Base-by-base conservation (phyloP, 257 asterid species). In the Solanum rostratum region DNA sequence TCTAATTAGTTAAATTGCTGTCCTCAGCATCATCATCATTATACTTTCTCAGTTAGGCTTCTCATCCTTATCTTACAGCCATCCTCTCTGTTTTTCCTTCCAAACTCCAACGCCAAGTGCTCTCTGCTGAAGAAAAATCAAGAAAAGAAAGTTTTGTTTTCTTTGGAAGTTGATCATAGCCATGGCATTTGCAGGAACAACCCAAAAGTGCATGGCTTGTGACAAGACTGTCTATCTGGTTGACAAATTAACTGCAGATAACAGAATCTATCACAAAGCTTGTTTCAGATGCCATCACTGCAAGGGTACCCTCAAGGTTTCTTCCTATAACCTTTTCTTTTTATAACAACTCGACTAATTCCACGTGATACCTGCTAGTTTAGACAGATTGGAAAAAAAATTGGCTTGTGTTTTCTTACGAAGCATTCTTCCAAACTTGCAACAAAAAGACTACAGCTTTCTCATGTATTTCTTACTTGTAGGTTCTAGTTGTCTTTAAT, bases 231-330 rank as follows among this genome's bases (percentile, higher is more conserved):
- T 96, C 2, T 96, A 96, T 88, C 89, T 96, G 62, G 99, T 96
- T 65, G 99, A 95, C 85, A 93, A 93, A 90, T 82, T 96, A 59
- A 93, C 98, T 19, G 99, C 99, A 13, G 98, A 96, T 68, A 95
- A 96, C 85, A 90, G 99, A 84, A 19, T 93, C 86, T 96, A 89
- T 87, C 99, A 96, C 90, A 95, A 93, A 90, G 96, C 99, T 81
- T 96, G 99, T 87, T 96, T 96, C 43, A 91, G 99, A 89, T 96
- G 99, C 90, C 99, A 96, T 87, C 99, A 96, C 83, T 96, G 99
- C 93, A 93, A 87, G 52, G 97, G 98, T 57, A 96, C 99, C 80
- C 99, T 96, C 88, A 95, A 95, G 98, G 98, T 92, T 59, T 57
- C 6, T 68, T 3, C 41, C 39, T 12, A 27, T 70, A 30, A 20